Base-by-base conservation (phyloP, 768 basidiomycete species). In the Naganishia onofrii region DNA sequence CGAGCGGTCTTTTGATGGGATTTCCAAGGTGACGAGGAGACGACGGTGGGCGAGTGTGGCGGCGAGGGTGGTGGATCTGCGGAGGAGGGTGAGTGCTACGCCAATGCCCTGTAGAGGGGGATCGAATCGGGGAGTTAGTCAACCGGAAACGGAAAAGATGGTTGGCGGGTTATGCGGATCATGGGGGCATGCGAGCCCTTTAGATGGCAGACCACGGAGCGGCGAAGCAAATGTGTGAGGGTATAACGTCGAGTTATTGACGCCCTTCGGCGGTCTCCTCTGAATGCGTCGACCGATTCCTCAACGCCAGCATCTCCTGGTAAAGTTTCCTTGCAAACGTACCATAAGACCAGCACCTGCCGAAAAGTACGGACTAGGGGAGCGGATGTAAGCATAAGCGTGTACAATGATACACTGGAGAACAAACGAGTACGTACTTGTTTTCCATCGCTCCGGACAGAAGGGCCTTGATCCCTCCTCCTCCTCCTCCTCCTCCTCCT, bases 291-390 rank as follows among this genome's bases (percentile, higher is more conserved):
- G 42, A 42, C 7, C 15, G 42, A 42, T 42, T 2, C 42, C 15
- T 42, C 9, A 8, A 42, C 42, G 9, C 8, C 42, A 7, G 15
- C 15, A 17, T 7, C 15, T 42, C 15, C 42, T 42, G 9, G 34
- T 15, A 15, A 7, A 17, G n/a, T n/a, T 17, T 42, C 15, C 42
- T 17, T 7, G 15, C 9, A 28, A 13, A 71, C 82, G 69, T 74
- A 94, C 95, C 93, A 98, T 94, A 44, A 99, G 86, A 42, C 95
- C 96, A 76, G 97, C 97, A 31, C 96, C 95, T 57, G 95, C 96
- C 79, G 95, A 92, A 79, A 99, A 98, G 83, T 93, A 94, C 44
- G 93, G 95, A 79, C 96, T 99, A 75, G 0, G 44, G 21, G 57
- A 29, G 55, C 23, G 2, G 29, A 13, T 46, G 48, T 3, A 8